These are phyloP conservation scores for Lonicera japonica DNA, from an alignment of 129 eudicot species.

Conservation along the genomic window DNA sequence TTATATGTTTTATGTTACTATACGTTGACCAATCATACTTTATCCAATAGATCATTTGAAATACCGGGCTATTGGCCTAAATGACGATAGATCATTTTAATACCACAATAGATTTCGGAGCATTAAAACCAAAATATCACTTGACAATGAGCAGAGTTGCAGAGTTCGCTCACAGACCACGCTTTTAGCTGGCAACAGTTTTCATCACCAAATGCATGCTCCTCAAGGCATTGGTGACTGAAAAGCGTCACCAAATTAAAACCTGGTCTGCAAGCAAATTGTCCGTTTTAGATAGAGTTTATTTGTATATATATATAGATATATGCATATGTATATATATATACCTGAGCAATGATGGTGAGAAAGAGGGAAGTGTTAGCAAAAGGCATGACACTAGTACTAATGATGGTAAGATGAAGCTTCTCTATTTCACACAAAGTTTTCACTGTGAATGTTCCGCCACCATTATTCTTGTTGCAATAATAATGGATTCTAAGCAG, in stretches of 20 bases:
- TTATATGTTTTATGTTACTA: no score
- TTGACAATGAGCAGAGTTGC: no score
- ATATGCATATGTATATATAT: background rate
- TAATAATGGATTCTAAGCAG: conserved; percentile 30
- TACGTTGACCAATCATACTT: no score
- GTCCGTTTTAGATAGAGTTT: background rate
- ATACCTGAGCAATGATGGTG: conserved; percentile 48
- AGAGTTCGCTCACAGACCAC: no score
- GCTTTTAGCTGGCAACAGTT: no score
- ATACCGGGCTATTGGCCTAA: no score
- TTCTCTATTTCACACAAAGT: conserved; percentile 36
- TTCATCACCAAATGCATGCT: no score
- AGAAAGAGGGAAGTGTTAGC: conserved; percentile 32
- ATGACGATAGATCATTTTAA: no score
- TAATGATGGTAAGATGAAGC: conserved; percentile 32
- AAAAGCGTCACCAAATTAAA: background rate
- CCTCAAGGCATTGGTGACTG: background rate
- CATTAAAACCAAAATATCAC: no score
- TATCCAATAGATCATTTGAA: no score
- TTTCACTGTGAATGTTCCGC: conserved; percentile 14
- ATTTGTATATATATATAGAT: no score
- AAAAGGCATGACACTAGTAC: conserved; percentile 49
- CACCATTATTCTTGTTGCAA: conserved; percentile 16
- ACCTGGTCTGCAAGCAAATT: background rate
- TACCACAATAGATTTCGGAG: no score